phyloP scores from a whole-genome alignment of 495 filamentous ascomycete genomes.

The Apodospora peruviana region DNA sequence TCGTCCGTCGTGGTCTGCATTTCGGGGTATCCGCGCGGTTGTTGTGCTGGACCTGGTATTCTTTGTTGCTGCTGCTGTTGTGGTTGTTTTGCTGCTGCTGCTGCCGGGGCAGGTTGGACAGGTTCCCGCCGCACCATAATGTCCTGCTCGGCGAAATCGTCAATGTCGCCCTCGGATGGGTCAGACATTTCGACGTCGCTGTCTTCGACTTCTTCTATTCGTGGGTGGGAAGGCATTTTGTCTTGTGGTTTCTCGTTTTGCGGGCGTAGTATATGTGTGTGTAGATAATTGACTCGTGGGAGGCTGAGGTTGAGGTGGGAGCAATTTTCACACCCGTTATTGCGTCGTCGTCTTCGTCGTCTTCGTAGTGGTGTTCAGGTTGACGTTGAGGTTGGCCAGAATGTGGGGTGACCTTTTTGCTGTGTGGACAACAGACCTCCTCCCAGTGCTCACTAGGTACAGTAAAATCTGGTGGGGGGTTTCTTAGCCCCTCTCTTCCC shows the following conservation, averaged over 20 bases:
- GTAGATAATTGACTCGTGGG: neutral
- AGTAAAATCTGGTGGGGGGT: neutral
- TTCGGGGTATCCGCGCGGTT: constrained; percentile 20
- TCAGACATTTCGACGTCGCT: constrained; percentile 71
- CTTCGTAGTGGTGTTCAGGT: neutral
- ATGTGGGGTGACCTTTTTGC: constrained; percentile 5
- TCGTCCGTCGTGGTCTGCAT: constrained; percentile 42
- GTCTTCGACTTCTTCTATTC: constrained; percentile 85
- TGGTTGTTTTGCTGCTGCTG: constrained; percentile 37
- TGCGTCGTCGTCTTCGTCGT: neutral
- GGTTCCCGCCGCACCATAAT: constrained; percentile 25
- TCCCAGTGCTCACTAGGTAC: no score
- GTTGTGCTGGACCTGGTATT: constrained; percentile 8
- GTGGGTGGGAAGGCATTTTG: constrained; percentile 71
- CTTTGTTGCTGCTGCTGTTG: constrained; percentile 6
- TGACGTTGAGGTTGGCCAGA: constrained; percentile 1
- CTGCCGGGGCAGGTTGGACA: constrained; percentile 22
- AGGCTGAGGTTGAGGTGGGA: neutral
- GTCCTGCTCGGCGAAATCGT: constrained; percentile 47
- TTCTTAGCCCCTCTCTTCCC: neutral
- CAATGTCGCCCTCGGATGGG: constrained; percentile 63
- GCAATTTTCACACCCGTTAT: no score
- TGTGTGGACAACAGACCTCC: neutral
- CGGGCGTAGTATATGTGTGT: neutral
- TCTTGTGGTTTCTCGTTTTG: constrained; percentile 6